These are phyloP conservation scores for Cystobasidiaceae sp. DNA, from an alignment of 1,284 basidiomycete species.

Conservation along the genomic window DNA sequence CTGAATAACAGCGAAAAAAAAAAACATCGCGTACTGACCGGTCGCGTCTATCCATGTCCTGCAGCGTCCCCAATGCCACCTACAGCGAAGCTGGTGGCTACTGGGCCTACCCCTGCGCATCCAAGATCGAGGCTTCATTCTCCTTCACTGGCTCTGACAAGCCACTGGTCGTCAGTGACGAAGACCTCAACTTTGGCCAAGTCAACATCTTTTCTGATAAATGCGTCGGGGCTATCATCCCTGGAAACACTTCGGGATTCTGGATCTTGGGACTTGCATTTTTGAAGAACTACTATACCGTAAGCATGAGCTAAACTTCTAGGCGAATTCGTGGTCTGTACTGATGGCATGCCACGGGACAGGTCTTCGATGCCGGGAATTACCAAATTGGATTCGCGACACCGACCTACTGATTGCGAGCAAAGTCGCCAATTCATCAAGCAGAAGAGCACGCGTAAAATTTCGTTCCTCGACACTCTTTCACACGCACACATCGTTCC, in stretches of 20 bases:
- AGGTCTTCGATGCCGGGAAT: conserved; percentile 22
- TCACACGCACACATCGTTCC: too few species aligned
- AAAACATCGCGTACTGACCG: too few species aligned
- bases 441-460: background rate
- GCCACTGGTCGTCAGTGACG: background rate
- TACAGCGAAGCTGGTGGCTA: conserved; percentile 9
- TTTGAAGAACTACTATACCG: conserved; percentile 25
- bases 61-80: background rate
- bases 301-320: too few species aligned
- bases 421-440: background rate
- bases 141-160: background rate
- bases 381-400: conserved; percentile 16
- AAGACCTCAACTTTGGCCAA: conserved; percentile 24
- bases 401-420: conserved; percentile 13
- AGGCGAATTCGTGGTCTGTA: too few species aligned
- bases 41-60: too few species aligned
- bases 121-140: conserved; percentile 2
- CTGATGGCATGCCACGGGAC: too few species aligned
- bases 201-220: conserved; percentile 8
- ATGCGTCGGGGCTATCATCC: conserved; percentile 22
- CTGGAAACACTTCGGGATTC: conserved; percentile 9
- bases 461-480: background rate
- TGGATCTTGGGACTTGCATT: conserved; percentile 24
- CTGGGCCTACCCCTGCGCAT: conserved; percentile 16
- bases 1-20: too few species aligned